These are phyloP conservation scores for Arxiozyma bovina DNA, from an alignment of 1,139 yeast species.

Conservation along the genomic window DNA sequence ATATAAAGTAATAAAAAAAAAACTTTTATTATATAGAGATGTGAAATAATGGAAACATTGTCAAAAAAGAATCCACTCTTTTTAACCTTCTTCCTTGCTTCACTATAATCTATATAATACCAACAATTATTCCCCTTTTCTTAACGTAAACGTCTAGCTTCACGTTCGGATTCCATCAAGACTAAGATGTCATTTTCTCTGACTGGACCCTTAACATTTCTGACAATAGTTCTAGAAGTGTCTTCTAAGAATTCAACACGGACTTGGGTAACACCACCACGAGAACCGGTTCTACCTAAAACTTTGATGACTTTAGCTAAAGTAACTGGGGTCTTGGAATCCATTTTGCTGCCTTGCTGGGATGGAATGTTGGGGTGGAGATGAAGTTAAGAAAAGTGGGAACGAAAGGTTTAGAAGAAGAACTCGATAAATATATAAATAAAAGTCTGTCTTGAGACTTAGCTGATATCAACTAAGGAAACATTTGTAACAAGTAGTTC, in stretches of 20 bases:
- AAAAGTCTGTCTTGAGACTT: neutral
- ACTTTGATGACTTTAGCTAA: conserved; percentile 99
- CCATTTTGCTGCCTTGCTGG: conserved; percentile 34
- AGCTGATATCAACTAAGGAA: too few relatives aligned
- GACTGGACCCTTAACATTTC: conserved; percentile 99
- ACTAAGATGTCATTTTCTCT: conserved; percentile 98
- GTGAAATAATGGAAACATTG: neutral
- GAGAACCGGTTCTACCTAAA: conserved; percentile 99
- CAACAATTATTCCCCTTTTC: neutral
- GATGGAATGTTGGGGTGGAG: neutral
- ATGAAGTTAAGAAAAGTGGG: neutral
- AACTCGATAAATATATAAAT: neutral
- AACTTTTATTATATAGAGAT: neutral
- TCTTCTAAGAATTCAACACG: conserved; percentile 99
- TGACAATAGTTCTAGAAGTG: conserved; percentile 95
- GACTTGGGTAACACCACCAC: conserved; percentile 99
- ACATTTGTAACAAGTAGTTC: too few relatives aligned
- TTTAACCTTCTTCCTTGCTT: neutral
- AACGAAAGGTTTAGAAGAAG: neutral
- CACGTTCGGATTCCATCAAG: conserved; percentile 99
- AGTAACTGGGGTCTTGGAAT: conserved; percentile 92
- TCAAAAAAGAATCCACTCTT: neutral
- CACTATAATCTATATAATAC: neutral
- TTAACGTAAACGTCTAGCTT: conserved; percentile 67
- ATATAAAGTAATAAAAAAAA: too few relatives aligned